Evolutionary conservation across 164 flowering plant species (phyloP).

Genomic region (Berberis thunbergii): DNA sequence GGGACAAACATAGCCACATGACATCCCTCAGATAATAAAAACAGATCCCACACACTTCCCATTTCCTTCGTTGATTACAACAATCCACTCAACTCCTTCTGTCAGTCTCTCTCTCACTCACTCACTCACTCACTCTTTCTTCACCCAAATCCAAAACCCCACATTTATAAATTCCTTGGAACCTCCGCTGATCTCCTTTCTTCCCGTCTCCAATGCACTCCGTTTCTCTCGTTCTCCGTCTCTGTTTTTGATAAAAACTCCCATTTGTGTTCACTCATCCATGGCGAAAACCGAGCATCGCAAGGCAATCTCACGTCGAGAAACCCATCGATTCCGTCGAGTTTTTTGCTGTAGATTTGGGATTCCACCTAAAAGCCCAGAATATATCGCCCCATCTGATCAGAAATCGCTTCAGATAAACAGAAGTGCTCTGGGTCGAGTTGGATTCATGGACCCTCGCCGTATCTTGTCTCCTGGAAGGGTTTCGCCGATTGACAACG

Average conservation of each 20-base stretch:
- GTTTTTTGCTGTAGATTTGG: constrained; percentile 69
- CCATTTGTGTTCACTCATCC: not conserved
- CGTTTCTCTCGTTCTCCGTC: not conserved
- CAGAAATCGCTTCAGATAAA: constrained; percentile 51
- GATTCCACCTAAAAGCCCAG: constrained; percentile 56
- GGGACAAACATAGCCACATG: no score
- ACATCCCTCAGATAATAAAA: no score
- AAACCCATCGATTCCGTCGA: constrained; percentile 7
- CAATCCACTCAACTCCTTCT: no score
- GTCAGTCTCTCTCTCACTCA: no score
- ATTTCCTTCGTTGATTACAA: no score
- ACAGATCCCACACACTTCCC: no score
- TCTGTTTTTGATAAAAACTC: not conserved
- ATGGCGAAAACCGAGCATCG: not conserved
- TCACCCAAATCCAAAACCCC: not conserved
- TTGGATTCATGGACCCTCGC: constrained; percentile 52
- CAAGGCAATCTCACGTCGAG: no score
- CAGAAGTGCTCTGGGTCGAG: constrained; percentile 26
- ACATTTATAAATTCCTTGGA: not conserved
- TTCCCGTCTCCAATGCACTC: not conserved
- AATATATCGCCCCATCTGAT: constrained; percentile 15
- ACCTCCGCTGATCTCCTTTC: not conserved
- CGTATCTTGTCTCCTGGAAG: constrained; percentile 86
- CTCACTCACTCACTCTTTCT: not conserved
- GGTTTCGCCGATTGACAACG: constrained; percentile 79